Conservation (phyloP, 208 protist species). For the Spongospora subterranea region DNA sequence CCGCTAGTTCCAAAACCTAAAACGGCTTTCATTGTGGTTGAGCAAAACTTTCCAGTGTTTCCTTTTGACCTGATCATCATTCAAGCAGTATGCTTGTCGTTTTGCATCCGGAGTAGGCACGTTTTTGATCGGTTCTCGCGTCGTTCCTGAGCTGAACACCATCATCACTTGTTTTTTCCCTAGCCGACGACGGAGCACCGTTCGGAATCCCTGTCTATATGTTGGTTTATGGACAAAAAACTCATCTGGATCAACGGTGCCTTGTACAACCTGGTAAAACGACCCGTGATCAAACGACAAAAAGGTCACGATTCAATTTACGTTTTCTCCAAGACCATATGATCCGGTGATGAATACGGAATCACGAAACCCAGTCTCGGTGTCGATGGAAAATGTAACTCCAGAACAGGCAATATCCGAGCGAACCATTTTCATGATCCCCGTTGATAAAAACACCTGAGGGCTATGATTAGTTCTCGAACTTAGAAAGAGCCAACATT, state of each 20-base stretch:
- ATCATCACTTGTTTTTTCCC: slow-evolving; percentile 61
- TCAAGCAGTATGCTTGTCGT: not conserved
- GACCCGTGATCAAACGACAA: not conserved
- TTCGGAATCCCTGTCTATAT: slow-evolving; percentile 57
- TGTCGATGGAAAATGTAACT: slow-evolving; percentile 72
- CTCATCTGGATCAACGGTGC: slow-evolving; percentile 67
- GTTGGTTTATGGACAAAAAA: slow-evolving; percentile 69
- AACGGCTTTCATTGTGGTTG: not conserved
- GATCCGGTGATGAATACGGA: slow-evolving; percentile 67
- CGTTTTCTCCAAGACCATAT: slow-evolving; percentile 71
- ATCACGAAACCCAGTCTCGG: slow-evolving; percentile 67
- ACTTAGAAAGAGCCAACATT: not conserved
- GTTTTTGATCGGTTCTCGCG: not conserved
- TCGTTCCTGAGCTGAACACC: slow-evolving; percentile 55
- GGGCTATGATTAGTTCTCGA: not conserved
- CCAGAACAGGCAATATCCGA: slow-evolving; percentile 56
- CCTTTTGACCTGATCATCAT: slow-evolving; percentile 59
- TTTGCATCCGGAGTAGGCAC: not conserved
- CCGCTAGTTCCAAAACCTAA: slow-evolving; percentile 64
- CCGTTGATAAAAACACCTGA: slow-evolving; percentile 17
- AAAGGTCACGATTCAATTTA: slow-evolving; percentile 54
- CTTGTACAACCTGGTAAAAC: not conserved
- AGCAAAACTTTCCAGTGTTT: not conserved
- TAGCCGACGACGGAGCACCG: slow-evolving; percentile 60
- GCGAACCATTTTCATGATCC: slow-evolving; percentile 45